Percentiles rank a stretch among this genome's conserved stretches.
Evolutionary conservation across 176 grass and related monocot species (phyloP).

Genomic region (Ananas comosus): DNA sequence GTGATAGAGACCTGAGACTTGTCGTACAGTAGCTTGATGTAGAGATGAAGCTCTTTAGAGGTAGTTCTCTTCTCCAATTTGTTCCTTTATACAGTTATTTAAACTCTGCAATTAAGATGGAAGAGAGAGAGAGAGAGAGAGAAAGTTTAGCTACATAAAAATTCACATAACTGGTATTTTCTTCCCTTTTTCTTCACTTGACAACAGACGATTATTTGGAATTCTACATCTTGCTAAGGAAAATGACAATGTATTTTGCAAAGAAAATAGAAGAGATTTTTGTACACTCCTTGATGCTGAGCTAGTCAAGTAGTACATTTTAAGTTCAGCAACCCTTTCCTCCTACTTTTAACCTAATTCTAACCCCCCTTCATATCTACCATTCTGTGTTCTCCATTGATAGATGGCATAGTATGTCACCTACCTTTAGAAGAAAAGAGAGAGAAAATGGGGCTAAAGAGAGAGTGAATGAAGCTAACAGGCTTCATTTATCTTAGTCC

Average conservation of each 20-base stretch:
- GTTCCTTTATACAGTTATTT: slow-evolving; percentile 21
- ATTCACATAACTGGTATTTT: slow-evolving; percentile 1
- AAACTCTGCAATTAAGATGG: not conserved
- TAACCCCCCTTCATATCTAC: not conserved
- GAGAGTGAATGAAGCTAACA: not conserved
- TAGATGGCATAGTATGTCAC: not conserved
- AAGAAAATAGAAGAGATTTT: not conserved
- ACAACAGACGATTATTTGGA: too few species aligned
- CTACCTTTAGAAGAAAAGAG: not conserved
- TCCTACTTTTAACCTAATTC: not conserved
- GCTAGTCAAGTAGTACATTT: not conserved
- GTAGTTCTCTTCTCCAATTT: slow-evolving; percentile 17
- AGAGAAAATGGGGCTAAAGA: not conserved
- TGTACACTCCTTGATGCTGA: not conserved
- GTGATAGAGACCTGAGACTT: slow-evolving; percentile 36
- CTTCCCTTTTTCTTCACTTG: too few species aligned
- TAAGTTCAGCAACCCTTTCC: not conserved
- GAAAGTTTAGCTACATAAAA: slow-evolving; percentile 25
- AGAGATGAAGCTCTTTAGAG: slow-evolving; percentile 32
- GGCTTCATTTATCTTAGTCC: not conserved
- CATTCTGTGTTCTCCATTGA: not conserved
- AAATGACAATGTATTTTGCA: not conserved
- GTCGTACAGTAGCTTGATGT: slow-evolving; percentile 33
- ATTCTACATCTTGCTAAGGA: not conserved
- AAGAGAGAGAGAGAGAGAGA: not conserved